These are phyloP conservation scores for Candolleomyces aberdarensis DNA, from an alignment of 768 basidiomycete species.

Conservation along the genomic window DNA sequence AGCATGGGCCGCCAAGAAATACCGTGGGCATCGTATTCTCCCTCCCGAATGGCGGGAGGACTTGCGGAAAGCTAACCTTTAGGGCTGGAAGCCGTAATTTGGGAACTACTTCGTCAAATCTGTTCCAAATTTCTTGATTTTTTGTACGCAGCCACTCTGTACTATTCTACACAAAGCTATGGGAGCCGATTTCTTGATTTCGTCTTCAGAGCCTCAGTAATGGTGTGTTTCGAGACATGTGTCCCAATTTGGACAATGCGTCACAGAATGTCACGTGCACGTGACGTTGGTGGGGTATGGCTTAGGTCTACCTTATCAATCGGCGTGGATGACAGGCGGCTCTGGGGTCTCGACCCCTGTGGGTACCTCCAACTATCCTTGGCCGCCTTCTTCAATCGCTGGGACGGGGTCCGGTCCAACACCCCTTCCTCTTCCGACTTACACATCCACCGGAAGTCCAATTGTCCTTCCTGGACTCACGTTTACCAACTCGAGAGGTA, in stretches of 20 bases:
- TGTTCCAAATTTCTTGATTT: no score
- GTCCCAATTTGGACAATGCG: no score
- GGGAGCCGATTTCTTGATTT: no score
- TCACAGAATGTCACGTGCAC: no score
- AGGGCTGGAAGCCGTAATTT: no score
- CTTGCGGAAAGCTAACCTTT: neutral
- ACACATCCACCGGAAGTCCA: constrained; percentile 63
- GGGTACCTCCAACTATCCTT: constrained; percentile 34
- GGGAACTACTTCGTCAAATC: no score
- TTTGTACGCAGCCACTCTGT: no score
- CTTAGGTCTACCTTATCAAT: neutral
- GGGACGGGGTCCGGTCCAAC: constrained; percentile 29
- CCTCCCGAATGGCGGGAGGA: neutral
- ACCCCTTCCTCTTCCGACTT: constrained; percentile 46
- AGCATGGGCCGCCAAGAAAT: constrained; percentile 9
- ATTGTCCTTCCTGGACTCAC: constrained; percentile 50
- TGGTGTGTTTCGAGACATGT: no score
- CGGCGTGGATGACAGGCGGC: constrained; percentile 56
- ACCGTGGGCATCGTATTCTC: constrained; percentile 8
- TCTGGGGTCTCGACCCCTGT: constrained; percentile 29
- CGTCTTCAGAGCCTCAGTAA: no score
- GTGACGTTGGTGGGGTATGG: no score
- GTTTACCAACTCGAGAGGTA: constrained; percentile 32
- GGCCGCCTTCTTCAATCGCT: constrained; percentile 55
- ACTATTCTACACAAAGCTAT: no score